These are phyloP conservation scores for Candida awuae DNA, from an alignment of 805 yeast species.

Conservation along the genomic window DNA sequence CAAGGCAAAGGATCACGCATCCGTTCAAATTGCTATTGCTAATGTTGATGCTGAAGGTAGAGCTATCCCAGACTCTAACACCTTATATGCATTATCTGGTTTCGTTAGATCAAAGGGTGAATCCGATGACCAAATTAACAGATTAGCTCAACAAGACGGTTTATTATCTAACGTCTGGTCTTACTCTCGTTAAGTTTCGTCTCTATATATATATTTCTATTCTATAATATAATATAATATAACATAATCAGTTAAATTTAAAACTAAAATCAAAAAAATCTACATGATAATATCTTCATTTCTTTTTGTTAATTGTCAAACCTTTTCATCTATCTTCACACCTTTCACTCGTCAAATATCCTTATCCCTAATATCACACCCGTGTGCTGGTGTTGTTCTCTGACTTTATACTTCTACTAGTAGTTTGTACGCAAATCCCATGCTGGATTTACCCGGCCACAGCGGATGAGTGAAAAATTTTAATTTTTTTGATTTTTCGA, in stretches of 20 bases:
- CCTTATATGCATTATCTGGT: conserved; percentile 95
- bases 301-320: too few species aligned
- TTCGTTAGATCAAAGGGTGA: conserved; percentile 99
- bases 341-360: too few species aligned
- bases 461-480: too few species aligned
- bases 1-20: conserved; percentile 99
- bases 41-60: conserved; percentile 96
- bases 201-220: conserved; percentile 2
- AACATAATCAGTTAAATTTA: not conserved
- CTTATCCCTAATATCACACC: too few species aligned
- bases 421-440: too few species aligned
- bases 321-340: too few species aligned
- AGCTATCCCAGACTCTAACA: conserved; percentile 82
- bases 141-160: conserved; percentile 98
- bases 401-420: too few species aligned
- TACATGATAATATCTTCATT: too few species aligned
- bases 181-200: conserved; percentile 70
- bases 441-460: too few species aligned
- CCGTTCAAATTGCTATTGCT: conserved; percentile 98
- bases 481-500: too few species aligned
- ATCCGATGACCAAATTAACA: conserved; percentile 98
- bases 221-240: not conserved
- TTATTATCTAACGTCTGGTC: conserved; percentile 93
- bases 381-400: too few species aligned
- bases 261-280: not conserved